Evolutionary conservation across 1,284 basidiomycete species (phyloP).

Genomic region (Apiotrichum veenhuisii): DNA sequence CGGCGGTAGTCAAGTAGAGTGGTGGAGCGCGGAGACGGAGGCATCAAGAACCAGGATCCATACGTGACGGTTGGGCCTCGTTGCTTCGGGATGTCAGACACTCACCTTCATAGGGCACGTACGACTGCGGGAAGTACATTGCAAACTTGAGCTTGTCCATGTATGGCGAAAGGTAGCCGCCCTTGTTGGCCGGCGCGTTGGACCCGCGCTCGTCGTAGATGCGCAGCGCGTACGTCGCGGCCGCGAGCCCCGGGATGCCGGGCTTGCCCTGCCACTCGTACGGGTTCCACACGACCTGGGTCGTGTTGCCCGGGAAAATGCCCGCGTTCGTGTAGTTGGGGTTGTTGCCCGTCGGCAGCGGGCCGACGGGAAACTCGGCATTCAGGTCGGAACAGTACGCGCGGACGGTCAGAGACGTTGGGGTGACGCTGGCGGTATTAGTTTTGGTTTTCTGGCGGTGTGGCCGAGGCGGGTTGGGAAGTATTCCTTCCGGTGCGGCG

Average conservation of each 20-base stretch:
- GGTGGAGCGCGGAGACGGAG: too few species aligned
- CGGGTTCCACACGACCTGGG: conserved; percentile 73
- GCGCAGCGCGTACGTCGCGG: conserved; percentile 68
- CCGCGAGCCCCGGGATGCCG: conserved; percentile 64
- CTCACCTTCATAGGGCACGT: conserved; percentile 68
- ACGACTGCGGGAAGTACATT: conserved; percentile 74
- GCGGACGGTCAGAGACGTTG: conserved; percentile 69
- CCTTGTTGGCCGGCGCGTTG: conserved; percentile 54
- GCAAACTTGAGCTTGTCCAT: conserved; percentile 67
- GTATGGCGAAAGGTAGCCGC: conserved; percentile 70
- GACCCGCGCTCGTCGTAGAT: conserved; percentile 76
- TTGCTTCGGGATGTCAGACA: conserved; percentile 31
- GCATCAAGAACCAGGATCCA: neutral
- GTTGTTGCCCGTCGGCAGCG: conserved; percentile 55
- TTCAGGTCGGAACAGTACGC: conserved; percentile 75
- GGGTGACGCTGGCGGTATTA: conserved; percentile 52
- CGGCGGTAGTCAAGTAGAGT: too few species aligned
- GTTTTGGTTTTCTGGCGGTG: too few species aligned
- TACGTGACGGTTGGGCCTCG: neutral
- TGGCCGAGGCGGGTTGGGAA: too few species aligned
- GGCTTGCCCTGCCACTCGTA: conserved; percentile 68
- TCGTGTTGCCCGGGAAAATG: conserved; percentile 57
- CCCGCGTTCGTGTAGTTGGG: conserved; percentile 54
- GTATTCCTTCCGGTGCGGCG: too few species aligned
- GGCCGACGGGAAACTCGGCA: conserved; percentile 81